phyloP scores from a whole-genome alignment of 768 basidiomycete species.

The Xerocomellus chrysenteron region DNA sequence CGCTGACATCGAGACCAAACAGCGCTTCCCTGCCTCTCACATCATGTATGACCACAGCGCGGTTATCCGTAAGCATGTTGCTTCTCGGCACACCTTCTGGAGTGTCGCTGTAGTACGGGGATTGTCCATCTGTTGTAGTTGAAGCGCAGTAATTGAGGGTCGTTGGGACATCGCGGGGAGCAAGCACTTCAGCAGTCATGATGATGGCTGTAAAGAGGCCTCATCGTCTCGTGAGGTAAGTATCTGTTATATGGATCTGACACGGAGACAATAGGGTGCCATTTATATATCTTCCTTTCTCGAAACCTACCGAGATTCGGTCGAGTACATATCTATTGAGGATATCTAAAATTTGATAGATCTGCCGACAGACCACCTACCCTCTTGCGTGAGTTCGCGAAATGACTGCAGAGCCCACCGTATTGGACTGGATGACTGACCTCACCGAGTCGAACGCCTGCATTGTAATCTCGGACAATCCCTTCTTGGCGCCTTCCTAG shows the following conservation, averaged over 20 bases:
- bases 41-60: background rate
- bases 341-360: no score
- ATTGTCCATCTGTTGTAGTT: background rate
- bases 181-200: background rate
- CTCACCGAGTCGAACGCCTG: background rate
- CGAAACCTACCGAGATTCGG: background rate
- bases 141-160: background rate
- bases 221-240: no score
- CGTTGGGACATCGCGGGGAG: background rate
- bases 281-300: no score
- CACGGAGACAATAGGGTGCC: no score
- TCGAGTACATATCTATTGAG: background rate
- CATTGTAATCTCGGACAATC: no score
- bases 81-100: background rate
- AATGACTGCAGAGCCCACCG: background rate
- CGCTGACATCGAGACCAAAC: background rate
- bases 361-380: background rate
- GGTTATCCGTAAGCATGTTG: background rate
- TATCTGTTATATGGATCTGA: no score
- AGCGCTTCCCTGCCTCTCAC: background rate
- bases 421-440: background rate
- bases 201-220: background rate
- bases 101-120: background rate
- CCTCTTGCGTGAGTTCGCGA: background rate
- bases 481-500: no score